phyloP scores from a whole-genome alignment of 108 stramenopile species.

The Nitzschia putrida region DNA sequence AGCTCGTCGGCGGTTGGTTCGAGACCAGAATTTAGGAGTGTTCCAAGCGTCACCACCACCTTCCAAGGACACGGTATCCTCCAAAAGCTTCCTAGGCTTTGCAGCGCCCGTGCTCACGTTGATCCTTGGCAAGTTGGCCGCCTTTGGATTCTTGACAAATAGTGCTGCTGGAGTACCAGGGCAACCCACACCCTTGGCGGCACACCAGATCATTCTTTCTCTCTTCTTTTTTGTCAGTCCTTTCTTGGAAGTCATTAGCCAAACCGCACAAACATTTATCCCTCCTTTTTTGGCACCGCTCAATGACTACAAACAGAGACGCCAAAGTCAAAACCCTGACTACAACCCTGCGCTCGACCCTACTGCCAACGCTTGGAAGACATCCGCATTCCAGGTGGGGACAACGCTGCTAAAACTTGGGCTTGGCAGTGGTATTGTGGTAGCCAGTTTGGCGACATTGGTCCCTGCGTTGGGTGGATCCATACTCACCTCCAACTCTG shows the following conservation, averaged over 20 bases:
- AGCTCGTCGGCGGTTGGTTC: slow-evolving; percentile 59
- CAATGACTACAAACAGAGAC: slow-evolving; percentile 29
- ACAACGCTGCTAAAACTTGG: slow-evolving; percentile 65
- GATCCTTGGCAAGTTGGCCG: slow-evolving; percentile 82
- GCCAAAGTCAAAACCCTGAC: slow-evolving; percentile 8
- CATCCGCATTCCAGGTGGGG: slow-evolving; percentile 40
- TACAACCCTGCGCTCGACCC: slow-evolving; percentile 38
- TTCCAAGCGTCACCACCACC: slow-evolving; percentile 29
- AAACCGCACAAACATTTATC: slow-evolving; percentile 82
- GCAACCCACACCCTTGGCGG: slow-evolving; percentile 76
- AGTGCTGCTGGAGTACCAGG: slow-evolving; percentile 81
- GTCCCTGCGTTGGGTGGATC: slow-evolving; percentile 69
- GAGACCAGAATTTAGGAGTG: slow-evolving; percentile 36
- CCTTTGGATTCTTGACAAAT: slow-evolving; percentile 90
- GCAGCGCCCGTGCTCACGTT: slow-evolving; percentile 84
- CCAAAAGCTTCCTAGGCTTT: slow-evolving; percentile 69
- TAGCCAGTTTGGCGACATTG: slow-evolving; percentile 64
- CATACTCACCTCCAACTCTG: slow-evolving; percentile 64
- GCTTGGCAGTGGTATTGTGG: slow-evolving; percentile 49
- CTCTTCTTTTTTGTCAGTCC: slow-evolving; percentile 84
- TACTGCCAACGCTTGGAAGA: slow-evolving; percentile 46
- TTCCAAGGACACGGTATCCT: slow-evolving; percentile 43
- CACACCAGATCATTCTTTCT: slow-evolving; percentile 83
- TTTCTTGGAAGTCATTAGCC: slow-evolving; percentile 86
- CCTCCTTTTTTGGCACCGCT: slow-evolving; percentile 59